Conservation (phyloP, 2,329 filamentous ascomycete species). For the Monosporascus sp. region DNA sequence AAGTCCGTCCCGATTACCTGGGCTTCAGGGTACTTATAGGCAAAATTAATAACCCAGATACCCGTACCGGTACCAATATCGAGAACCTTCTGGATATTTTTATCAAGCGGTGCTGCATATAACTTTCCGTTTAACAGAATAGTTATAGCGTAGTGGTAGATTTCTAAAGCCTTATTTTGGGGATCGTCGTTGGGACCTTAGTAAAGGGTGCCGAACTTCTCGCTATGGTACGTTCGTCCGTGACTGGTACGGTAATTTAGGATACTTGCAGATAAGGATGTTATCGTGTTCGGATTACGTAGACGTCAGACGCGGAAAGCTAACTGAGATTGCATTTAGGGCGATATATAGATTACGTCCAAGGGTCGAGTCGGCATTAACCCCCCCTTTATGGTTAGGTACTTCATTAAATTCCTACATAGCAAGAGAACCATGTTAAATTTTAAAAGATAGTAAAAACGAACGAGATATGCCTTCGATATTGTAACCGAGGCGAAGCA, state of each 20-base stretch:
- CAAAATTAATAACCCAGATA: slow-evolving; percentile 33
- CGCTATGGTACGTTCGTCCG: slow-evolving; percentile 1
- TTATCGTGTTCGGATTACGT: neutral
- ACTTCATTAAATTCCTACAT: neutral
- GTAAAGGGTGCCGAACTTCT: neutral
- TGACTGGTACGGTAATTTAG: neutral
- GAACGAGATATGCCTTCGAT: neutral
- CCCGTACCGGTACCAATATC: slow-evolving; percentile 34
- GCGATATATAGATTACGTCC: neutral
- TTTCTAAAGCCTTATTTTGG: neutral
- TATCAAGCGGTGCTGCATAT: slow-evolving; percentile 12
- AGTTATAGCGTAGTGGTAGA: neutral
- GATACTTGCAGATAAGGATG: slow-evolving; percentile 1
- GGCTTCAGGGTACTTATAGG: slow-evolving; percentile 13
- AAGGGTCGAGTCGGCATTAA: neutral
- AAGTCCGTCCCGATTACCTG: slow-evolving; percentile 16
- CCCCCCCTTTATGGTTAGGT: neutral
- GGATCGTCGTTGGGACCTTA: slow-evolving; percentile 1
- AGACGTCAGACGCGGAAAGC: neutral
- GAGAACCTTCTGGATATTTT: slow-evolving; percentile 13
- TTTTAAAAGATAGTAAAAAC: neutral
- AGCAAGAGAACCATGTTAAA: neutral
- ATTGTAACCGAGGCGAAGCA: neutral
- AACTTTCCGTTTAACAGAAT: slow-evolving; percentile 4
- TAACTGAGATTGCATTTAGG: neutral